Base-by-base conservation (phyloP, 2,329 filamentous ascomycete genomes). In the Leptographium wingfieldii region DNA sequence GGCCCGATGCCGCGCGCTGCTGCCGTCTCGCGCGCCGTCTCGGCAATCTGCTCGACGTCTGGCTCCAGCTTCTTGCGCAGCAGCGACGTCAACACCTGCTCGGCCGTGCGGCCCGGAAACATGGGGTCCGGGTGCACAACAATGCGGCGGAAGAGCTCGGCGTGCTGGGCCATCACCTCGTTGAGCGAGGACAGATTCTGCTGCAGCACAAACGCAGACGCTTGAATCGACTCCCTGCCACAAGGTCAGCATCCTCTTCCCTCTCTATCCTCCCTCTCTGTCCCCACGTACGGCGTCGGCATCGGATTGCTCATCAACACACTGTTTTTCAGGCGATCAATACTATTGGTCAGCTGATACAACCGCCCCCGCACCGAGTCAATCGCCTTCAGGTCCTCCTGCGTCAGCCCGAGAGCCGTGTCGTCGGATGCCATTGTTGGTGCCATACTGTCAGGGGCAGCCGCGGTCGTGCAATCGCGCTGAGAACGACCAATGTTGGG, bases 31-130 rank as follows among this genome's bases (percentile, higher is more conserved):
- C 81, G 80, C 1, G 84, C 86, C 57, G 83, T 75, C 27, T 83
- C 80, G 31, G 92, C 84, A 73, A 86, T 85, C 60, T 85, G 83
- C 69, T 92, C 88, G 22, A 91, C 84, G 29, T 82, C 79, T 0
- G 89, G 88, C 65, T 94, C 90, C 56, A 91, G 79, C 70, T 94
- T 94, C 73, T 94, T 95, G 48, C 90, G 85, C 38, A 95, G 76
- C 2, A 95, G 77, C 66, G 86, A 82, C 31, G 81, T 77, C 1
- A 92, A 78, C 4, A 89, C 77, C 56, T 71, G 73, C 70, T 87
- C 83, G 61, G 89, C 84, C 5, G 80, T 85, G 66, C 80, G 85
- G 46, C 83, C 86, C 5, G 83, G 90, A 72, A 82, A 94, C 70
- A 85, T 84, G 2, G 89, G 87, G 14, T 85, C 83, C 0, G 90